Percentiles rank a stretch among this genome's conserved stretches.
These are phyloP conservation scores for Epichloe baconii DNA, from an alignment of 2,329 filamentous ascomycete genomes.

Conservation along the genomic window DNA sequence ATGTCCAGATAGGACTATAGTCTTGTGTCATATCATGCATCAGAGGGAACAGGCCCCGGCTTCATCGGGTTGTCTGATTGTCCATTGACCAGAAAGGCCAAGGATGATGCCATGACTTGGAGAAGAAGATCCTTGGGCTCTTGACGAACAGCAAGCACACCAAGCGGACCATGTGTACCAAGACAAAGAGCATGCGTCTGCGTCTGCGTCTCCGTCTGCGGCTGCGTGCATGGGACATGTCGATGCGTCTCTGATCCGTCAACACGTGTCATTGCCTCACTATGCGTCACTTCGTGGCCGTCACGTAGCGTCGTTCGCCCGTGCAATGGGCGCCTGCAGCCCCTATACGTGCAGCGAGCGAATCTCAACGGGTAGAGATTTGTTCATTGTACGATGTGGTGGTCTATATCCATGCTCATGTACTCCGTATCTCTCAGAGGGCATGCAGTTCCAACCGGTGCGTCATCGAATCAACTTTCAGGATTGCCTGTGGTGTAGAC, in stretches of 20 bases:
- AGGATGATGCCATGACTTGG: background rate
- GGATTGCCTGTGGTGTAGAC: background rate
- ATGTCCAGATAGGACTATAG: background rate
- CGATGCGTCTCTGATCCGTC: background rate
- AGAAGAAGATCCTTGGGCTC: background rate
- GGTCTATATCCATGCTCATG: background rate
- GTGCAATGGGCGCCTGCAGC: background rate
- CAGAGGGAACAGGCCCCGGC: background rate
- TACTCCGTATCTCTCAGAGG: background rate
- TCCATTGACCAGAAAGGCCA: background rate
- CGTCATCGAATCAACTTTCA: background rate
- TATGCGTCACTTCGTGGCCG: background rate
- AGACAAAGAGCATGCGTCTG: background rate
- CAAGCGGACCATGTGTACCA: background rate
- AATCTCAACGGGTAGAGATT: background rate
- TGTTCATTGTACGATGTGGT: background rate
- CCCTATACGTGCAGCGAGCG: background rate
- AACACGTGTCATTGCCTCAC: constrained; percentile 5
- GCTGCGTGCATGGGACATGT: background rate
- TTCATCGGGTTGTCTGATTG: background rate
- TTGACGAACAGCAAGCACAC: background rate
- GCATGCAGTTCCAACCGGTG: background rate
- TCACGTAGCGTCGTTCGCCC: background rate
- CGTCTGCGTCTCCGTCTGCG: background rate
- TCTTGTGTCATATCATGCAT: background rate